These are phyloP conservation scores for Populus simonii DNA, from an alignment of 345 rosid genomes.

Conservation along the genomic window DNA sequence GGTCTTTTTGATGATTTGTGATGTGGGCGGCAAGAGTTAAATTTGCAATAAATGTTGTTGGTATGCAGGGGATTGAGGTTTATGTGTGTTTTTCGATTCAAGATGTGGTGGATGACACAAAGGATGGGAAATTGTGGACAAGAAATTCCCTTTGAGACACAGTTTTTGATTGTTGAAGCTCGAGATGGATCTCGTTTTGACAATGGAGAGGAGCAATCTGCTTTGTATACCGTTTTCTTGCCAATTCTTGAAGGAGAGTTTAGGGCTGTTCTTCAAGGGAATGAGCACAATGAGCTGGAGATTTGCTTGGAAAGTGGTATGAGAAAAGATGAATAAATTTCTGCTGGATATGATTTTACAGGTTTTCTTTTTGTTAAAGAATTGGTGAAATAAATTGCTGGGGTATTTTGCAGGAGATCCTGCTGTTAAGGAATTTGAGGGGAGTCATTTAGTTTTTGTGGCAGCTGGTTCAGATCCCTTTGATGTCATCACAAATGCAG, in stretches of 20 bases:
- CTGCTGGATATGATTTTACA: background rate
- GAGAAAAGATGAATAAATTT: background rate
- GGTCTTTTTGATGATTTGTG: background rate
- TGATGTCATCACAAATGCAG: slow-evolving; percentile 55
- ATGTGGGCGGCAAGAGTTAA: background rate
- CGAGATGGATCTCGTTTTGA: slow-evolving; percentile 44
- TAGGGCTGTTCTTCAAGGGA: slow-evolving; percentile 68
- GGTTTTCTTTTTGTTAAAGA: background rate
- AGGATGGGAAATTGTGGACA: slow-evolving; percentile 56
- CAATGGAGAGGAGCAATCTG: slow-evolving; percentile 24
- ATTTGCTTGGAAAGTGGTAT: slow-evolving; percentile 68
- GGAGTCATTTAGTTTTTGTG: slow-evolving; percentile 53
- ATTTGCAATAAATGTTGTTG: background rate
- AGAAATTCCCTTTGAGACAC: slow-evolving; percentile 67
- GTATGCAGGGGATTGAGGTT: slow-evolving; percentile 57
- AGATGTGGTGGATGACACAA: slow-evolving; percentile 82
- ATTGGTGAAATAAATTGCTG: background rate
- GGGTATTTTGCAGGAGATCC: slow-evolving; percentile 50
- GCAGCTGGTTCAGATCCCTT: slow-evolving; percentile 64
- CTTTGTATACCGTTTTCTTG: slow-evolving; percentile 45
- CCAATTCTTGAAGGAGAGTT: slow-evolving; percentile 68
- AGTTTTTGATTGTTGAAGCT: slow-evolving; percentile 53
- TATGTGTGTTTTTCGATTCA: slow-evolving; percentile 65
- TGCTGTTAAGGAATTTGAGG: slow-evolving; percentile 49
- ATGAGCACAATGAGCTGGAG: slow-evolving; percentile 54